These are phyloP conservation scores for Erythrophleum ivorense DNA, from an alignment of 331 rosid genomes.

Conservation along the genomic window DNA sequence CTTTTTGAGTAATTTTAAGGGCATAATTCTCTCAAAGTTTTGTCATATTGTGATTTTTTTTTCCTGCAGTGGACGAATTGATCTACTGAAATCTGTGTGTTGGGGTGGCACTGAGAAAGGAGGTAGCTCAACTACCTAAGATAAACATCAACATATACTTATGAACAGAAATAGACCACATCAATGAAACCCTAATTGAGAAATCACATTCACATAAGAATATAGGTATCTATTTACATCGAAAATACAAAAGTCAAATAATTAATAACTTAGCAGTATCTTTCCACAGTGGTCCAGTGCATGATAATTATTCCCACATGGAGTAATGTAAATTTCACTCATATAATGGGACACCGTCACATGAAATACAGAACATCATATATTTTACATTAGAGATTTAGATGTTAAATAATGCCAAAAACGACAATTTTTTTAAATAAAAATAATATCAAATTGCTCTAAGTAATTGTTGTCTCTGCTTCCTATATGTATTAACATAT, in stretches of 20 bases:
- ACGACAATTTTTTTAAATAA: background rate
- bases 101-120: too few relatives aligned
- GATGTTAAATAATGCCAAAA: constrained; percentile 11
- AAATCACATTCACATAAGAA: constrained; percentile 36
- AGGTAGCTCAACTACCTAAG: constrained; percentile 41
- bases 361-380: constrained; percentile 50
- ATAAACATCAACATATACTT: constrained; percentile 13
- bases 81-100: too few relatives aligned
- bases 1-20: too few relatives aligned
- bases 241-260: constrained; percentile 42
- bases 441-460: background rate
- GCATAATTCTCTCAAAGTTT: too few relatives aligned
- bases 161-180: constrained; percentile 18
- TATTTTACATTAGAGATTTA: constrained; percentile 27
- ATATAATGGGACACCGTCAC: constrained; percentile 38
- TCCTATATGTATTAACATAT: constrained; percentile 50
- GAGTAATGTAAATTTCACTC: constrained; percentile 57
- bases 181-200: constrained; percentile 26
- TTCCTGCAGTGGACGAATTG: too few relatives aligned
- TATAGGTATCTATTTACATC: background rate
- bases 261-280: constrained; percentile 29
- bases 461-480: constrained; percentile 36
- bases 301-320: constrained; percentile 50
- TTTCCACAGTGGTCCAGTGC: constrained; percentile 43
- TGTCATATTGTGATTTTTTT: too few relatives aligned